These are phyloP conservation scores for Verbena officinalis DNA, from an alignment of 257 asterid genomes.

Conservation along the genomic window DNA sequence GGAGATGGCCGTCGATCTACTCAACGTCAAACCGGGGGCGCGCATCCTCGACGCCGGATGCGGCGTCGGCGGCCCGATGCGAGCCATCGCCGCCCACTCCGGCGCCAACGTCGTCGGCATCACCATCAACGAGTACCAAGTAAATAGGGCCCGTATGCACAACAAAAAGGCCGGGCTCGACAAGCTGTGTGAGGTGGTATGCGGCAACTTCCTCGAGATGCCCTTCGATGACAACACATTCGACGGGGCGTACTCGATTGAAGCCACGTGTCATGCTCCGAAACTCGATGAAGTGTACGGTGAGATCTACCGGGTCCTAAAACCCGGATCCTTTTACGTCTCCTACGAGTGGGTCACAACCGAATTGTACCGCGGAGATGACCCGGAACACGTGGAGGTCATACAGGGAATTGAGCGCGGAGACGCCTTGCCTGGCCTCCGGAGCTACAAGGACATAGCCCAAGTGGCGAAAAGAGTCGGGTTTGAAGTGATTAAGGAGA, in stretches of 20 bases:
- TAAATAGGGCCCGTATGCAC: conserved; percentile 59
- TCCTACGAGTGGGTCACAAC: conserved; percentile 90
- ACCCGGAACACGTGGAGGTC: conserved; percentile 70
- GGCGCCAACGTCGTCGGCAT: conserved; percentile 80
- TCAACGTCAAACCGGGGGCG: conserved; percentile 49
- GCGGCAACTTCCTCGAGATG: conserved; percentile 82
- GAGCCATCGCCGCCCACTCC: conserved; percentile 83
- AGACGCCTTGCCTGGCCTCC: conserved; percentile 73
- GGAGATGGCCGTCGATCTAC: conserved; percentile 79
- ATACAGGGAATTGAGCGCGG: conserved; percentile 88
- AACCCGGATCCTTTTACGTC: conserved; percentile 64
- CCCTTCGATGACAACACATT: conserved; percentile 59
- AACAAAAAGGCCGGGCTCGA: conserved; percentile 78
- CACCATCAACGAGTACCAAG: conserved; percentile 84
- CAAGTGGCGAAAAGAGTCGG: conserved; percentile 59
- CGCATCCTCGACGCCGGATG: conserved; percentile 78
- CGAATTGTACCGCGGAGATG: conserved; percentile 52
- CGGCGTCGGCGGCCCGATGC: conserved; percentile 89
- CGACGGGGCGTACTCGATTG: conserved; percentile 83
- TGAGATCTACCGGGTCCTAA: conserved; percentile 76
- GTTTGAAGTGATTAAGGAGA: conserved; percentile 65
- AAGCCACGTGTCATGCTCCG: conserved; percentile 84
- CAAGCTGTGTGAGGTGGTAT: conserved; percentile 62
- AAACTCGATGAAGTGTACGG: conserved; percentile 60
- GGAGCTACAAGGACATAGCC: conserved; percentile 58